phyloP scores from a whole-genome alignment of 2,329 filamentous ascomycete genomes.

The Pseudocercospora fijiensis region DNA sequence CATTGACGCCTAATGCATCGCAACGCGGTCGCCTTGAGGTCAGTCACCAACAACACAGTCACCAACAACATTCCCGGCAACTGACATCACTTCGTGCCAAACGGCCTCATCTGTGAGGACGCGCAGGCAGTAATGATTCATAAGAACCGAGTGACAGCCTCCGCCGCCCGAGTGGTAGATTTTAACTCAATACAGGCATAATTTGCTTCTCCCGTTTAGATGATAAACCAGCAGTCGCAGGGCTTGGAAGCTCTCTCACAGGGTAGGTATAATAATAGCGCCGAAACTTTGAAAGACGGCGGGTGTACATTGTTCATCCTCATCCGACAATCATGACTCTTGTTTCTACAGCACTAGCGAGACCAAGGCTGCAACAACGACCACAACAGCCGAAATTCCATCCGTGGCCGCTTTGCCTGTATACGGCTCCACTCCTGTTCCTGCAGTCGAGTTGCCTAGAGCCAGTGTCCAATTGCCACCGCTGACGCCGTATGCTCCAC shows the following conservation, averaged over 20 bases:
- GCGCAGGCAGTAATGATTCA: background rate
- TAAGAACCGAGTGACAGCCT: too few species aligned
- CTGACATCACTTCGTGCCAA: background rate
- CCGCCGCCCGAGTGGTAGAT: too few species aligned
- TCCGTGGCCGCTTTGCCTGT: background rate
- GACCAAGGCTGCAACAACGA: background rate
- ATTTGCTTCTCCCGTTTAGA: too few species aligned
- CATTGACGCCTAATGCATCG: background rate
- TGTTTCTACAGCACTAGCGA: slow-evolving; percentile 2
- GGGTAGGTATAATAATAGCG: too few species aligned
- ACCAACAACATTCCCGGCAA: background rate
- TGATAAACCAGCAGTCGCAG: too few species aligned
- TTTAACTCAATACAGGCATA: too few species aligned
- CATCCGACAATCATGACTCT: background rate
- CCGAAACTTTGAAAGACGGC: too few species aligned
- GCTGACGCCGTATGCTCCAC: slow-evolving; percentile 26
- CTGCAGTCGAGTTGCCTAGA: background rate
- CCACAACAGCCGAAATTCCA: background rate
- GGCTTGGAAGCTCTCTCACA: too few species aligned
- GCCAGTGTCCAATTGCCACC: slow-evolving; percentile 34
- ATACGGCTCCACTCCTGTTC: background rate
- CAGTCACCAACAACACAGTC: background rate
- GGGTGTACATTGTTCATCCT: background rate
- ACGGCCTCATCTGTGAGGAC: background rate
- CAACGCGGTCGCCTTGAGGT: background rate